Evolutionary conservation across 345 rosid species (phyloP).

Genomic region (Rhodamnia argentea): DNA sequence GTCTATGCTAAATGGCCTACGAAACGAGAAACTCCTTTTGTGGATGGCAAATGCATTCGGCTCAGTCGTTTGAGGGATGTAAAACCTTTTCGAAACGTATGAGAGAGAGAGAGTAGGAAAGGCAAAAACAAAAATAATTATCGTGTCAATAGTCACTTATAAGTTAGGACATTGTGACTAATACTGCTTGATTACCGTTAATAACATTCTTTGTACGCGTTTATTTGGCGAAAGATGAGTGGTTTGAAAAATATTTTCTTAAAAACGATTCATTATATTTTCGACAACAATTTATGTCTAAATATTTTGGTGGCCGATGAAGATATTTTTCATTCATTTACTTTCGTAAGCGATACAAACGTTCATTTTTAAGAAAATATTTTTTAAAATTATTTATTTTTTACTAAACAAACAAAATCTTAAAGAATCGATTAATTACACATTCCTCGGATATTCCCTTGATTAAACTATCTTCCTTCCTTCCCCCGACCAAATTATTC

Average conservation of each 20-base stretch:
- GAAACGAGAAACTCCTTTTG: not conserved
- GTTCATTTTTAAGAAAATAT: too few relatives aligned
- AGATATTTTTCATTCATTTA: too few relatives aligned
- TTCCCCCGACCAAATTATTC: not conserved
- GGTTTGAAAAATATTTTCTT: too few relatives aligned
- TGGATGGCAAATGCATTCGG: not conserved
- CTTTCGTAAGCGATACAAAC: too few relatives aligned
- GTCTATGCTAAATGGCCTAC: not conserved
- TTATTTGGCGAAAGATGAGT: too few relatives aligned
- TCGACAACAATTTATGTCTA: too few relatives aligned
- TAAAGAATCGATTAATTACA: not conserved
- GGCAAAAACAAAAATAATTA: accelerated
- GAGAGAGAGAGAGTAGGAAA: not conserved
- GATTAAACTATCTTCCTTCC: not conserved
- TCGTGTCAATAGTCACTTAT: not conserved
- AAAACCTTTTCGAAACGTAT: not conserved
- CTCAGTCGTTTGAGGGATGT: accelerated
- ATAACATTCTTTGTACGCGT: not conserved
- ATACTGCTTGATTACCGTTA: not conserved
- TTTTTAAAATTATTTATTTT: too few relatives aligned
- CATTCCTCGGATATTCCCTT: not conserved
- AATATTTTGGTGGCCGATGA: too few relatives aligned
- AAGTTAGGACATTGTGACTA: not conserved
- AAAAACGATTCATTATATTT: too few relatives aligned
- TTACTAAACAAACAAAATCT: too few relatives aligned